A percentile compares a stretch with the other conserved stretches of the same genome.
phyloP scores from a whole-genome alignment of 2,329 filamentous ascomycete genomes.

The Exophiala bonariae region DNA sequence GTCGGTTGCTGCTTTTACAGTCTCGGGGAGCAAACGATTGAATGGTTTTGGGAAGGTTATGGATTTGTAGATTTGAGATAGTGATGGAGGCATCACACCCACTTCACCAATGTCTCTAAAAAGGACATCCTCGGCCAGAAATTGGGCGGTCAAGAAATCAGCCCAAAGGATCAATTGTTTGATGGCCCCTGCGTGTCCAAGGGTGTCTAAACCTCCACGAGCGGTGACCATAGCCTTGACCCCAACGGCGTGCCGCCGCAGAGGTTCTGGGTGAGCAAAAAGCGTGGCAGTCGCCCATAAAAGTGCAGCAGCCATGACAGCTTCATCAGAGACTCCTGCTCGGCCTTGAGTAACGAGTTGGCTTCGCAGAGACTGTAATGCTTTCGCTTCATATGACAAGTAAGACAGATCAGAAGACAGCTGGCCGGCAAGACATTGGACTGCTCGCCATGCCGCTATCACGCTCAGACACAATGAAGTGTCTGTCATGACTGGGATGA shows the following conservation, averaged over 20 bases:
- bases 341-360: not conserved
- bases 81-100: not conserved
- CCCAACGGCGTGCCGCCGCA: slow-evolving; percentile 8
- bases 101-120: slow-evolving; percentile 1
- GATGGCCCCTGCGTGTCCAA: slow-evolving; percentile 1
- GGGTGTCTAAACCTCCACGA: slow-evolving; percentile 4
- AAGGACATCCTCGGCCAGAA: slow-evolving; percentile 10
- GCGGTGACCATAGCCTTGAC: slow-evolving; percentile 8
- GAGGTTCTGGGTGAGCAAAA: slow-evolving; percentile 11
- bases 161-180: slow-evolving; percentile 13
- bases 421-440: slow-evolving; percentile 7
- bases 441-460: slow-evolving; percentile 12
- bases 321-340: slow-evolving; percentile 6
- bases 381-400: slow-evolving; percentile 11
- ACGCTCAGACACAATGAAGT: slow-evolving; percentile 10
- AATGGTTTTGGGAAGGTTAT: slow-evolving; percentile 1
- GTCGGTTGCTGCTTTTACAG: slow-evolving; percentile 6
- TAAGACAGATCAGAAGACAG: slow-evolving; percentile 1
- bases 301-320: slow-evolving; percentile 5
- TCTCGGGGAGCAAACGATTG: not conserved
- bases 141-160: slow-evolving; percentile 12
- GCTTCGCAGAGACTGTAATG: slow-evolving; percentile 9
- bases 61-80: not conserved
- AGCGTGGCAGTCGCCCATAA: slow-evolving; percentile 12
- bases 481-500: slow-evolving; percentile 14